phyloP scores from a whole-genome alignment of 768 basidiomycete genomes.

The Suillus placidus region DNA sequence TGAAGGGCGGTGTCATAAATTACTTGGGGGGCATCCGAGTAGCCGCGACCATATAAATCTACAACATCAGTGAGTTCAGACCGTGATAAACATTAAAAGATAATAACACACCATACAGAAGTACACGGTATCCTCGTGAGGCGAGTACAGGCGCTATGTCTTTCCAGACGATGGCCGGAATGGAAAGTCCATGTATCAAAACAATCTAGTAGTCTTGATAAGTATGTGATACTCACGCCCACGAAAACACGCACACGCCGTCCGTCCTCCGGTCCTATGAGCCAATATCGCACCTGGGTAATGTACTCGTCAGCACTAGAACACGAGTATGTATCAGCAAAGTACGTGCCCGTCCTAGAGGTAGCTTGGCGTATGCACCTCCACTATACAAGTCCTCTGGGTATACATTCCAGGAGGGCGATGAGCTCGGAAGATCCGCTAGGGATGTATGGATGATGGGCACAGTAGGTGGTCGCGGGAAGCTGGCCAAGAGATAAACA shows the following conservation, averaged over 20 bases:
- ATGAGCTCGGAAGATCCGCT: slow-evolving; percentile 55
- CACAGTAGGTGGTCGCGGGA: slow-evolving; percentile 60
- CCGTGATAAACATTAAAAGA: neutral
- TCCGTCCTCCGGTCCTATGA: slow-evolving; percentile 70
- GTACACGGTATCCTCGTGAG: slow-evolving; percentile 66
- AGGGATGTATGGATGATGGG: slow-evolving; percentile 59
- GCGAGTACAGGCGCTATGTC: slow-evolving; percentile 70
- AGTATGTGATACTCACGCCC: neutral
- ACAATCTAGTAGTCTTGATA: slow-evolving; percentile 52
- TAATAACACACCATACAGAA: slow-evolving; percentile 63
- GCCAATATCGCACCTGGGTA: slow-evolving; percentile 71
- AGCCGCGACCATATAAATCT: slow-evolving; percentile 85
- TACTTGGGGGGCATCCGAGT: slow-evolving; percentile 76
- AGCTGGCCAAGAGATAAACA: slow-evolving; percentile 64
- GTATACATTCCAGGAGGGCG: slow-evolving; percentile 70
- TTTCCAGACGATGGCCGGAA: slow-evolving; percentile 78
- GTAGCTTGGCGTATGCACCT: slow-evolving; percentile 64
- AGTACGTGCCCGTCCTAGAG: slow-evolving; percentile 60
- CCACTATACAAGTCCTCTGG: slow-evolving; percentile 66
- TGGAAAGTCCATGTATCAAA: slow-evolving; percentile 76
- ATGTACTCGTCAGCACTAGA: neutral
- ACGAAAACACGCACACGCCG: slow-evolving; percentile 50
- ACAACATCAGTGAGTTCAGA: slow-evolving; percentile 7
- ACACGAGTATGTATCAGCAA: slow-evolving; percentile 9
- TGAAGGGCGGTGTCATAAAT: slow-evolving; percentile 68